These are phyloP conservation scores for Phoma sp. DNA, from an alignment of 2,329 filamentous ascomycete species.

Conservation along the genomic window DNA sequence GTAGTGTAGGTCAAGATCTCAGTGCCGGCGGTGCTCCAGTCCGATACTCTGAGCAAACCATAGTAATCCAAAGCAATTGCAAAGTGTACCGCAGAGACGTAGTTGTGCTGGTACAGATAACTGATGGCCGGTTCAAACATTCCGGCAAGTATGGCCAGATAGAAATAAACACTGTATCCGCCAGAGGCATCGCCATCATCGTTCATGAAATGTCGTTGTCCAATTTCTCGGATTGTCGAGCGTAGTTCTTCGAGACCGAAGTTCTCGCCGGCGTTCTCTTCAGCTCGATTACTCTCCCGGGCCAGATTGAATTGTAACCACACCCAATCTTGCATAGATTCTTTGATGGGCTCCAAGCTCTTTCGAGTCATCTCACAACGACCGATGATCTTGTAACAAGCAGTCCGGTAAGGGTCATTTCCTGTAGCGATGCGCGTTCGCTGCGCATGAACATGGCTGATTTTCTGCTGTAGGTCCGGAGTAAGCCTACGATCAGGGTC, in stretches of 20 bases:
- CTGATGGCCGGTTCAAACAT: slow-evolving; percentile 94
- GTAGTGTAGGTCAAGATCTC: slow-evolving; percentile 74
- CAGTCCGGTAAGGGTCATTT: slow-evolving; percentile 93
- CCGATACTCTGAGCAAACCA: slow-evolving; percentile 76
- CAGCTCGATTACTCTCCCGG: slow-evolving; percentile 64
- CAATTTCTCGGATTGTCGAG: slow-evolving; percentile 83
- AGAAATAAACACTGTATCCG: slow-evolving; percentile 89
- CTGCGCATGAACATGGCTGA: slow-evolving; percentile 88
- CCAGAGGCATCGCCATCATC: slow-evolving; percentile 76
- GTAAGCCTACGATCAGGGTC: slow-evolving; percentile 78
- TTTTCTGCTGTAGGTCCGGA: slow-evolving; percentile 81
- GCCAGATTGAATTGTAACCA: slow-evolving; percentile 70
- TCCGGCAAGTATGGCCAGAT: slow-evolving; percentile 86
- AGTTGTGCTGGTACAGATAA: slow-evolving; percentile 89
- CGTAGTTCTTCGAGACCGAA: slow-evolving; percentile 74
- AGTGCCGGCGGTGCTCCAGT: slow-evolving; percentile 68
- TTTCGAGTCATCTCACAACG: slow-evolving; percentile 67
- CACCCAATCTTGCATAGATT: slow-evolving; percentile 69
- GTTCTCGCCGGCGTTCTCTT: slow-evolving; percentile 67
- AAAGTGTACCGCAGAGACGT: slow-evolving; percentile 94
- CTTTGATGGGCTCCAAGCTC: slow-evolving; percentile 63
- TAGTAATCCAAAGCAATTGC: slow-evolving; percentile 79
- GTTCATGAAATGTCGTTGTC: slow-evolving; percentile 87
- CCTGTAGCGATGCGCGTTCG: slow-evolving; percentile 82
- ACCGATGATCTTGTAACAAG: slow-evolving; percentile 97